These are phyloP conservation scores for Gnomoniopsis sp. DNA, from an alignment of 2,329 filamentous ascomycete species.

Conservation along the genomic window DNA sequence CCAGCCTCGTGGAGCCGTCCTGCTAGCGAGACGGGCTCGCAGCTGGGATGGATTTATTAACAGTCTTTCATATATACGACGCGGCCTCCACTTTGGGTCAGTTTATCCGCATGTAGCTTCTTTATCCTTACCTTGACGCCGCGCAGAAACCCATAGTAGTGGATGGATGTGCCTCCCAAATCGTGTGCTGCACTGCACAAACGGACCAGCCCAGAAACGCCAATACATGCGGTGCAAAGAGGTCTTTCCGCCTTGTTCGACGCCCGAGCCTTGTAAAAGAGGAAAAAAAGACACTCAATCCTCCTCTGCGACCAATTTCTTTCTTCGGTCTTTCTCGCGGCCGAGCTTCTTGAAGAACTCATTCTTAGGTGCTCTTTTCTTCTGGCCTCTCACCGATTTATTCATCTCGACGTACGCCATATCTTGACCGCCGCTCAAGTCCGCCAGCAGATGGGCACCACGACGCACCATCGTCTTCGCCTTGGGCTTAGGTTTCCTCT, in stretches of 20 bases:
- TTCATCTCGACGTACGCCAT: slow-evolving; percentile 96
- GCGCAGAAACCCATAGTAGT: not conserved
- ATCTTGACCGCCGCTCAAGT: slow-evolving; percentile 85
- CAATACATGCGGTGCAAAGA: not conserved
- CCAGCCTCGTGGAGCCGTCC: too few relatives aligned
- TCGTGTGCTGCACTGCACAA: not conserved
- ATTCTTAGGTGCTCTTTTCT: slow-evolving; percentile 54
- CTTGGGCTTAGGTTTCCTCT: slow-evolving; percentile 21
- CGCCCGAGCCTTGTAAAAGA: too few relatives aligned
- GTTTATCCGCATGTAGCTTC: not conserved
- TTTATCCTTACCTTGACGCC: not conserved
- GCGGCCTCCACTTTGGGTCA: not conserved
- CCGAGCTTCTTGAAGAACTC: slow-evolving; percentile 65
- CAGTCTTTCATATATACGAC: not conserved
- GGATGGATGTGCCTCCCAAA: not conserved
- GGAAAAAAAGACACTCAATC: not conserved
- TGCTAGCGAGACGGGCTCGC: too few relatives aligned
- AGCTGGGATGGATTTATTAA: too few relatives aligned
- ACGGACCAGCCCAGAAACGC: not conserved
- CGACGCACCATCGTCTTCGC: slow-evolving; percentile 63
- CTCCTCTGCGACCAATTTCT: slow-evolving; percentile 12
- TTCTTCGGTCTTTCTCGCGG: slow-evolving; percentile 57
- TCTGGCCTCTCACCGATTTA: slow-evolving; percentile 67
- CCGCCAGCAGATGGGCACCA: slow-evolving; percentile 80
- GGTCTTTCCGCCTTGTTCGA: not conserved